phyloP scores from a whole-genome alignment of 352 stramenopile genomes.

The Blastocystis sp. region DNA sequence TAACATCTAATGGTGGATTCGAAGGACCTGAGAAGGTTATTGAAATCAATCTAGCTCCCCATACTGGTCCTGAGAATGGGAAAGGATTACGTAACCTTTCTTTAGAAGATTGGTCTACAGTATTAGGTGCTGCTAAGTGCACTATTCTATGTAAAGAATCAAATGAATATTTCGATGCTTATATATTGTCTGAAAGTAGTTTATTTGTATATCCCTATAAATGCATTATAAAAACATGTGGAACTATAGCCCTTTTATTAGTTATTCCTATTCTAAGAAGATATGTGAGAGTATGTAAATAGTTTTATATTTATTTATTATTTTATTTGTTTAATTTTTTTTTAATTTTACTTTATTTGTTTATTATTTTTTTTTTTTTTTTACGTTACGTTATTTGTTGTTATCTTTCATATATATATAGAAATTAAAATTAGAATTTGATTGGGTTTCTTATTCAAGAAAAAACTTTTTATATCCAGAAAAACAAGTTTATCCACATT shows the following conservation, averaged over 20 bases:
- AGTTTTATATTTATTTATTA: too few species aligned
- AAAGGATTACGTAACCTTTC: conserved; percentile 69
- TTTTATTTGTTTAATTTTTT: conserved; percentile 9
- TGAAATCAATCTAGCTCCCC: conserved; percentile 69
- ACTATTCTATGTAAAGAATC: conserved; percentile 80
- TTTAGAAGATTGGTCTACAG: conserved; percentile 65
- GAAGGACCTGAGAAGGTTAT: conserved; percentile 93
- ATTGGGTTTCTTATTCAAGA: conserved; percentile 89
- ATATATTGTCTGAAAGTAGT: conserved; percentile 72
- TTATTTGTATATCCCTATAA: conserved; percentile 97
- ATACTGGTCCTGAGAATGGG: conserved; percentile 31
- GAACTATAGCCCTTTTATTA: conserved; percentile 87
- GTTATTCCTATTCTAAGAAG: too few species aligned
- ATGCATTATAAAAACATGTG: conserved; percentile 96
- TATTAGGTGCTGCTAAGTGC: conserved; percentile 77
- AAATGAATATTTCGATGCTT: conserved; percentile 61
- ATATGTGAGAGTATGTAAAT: too few species aligned
- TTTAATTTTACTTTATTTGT: conserved; percentile 14
- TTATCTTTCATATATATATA: conserved; percentile 26
- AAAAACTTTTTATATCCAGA: conserved; percentile 97
- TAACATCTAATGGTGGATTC: too few species aligned
- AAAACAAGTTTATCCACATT: conserved; percentile 86
- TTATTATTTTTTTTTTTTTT: not conserved
- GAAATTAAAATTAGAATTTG: conserved; percentile 72
- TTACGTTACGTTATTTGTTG: too few species aligned